These are phyloP conservation scores for Talaromyces sp. DNA, from an alignment of 2,329 filamentous ascomycete species.

Conservation along the genomic window DNA sequence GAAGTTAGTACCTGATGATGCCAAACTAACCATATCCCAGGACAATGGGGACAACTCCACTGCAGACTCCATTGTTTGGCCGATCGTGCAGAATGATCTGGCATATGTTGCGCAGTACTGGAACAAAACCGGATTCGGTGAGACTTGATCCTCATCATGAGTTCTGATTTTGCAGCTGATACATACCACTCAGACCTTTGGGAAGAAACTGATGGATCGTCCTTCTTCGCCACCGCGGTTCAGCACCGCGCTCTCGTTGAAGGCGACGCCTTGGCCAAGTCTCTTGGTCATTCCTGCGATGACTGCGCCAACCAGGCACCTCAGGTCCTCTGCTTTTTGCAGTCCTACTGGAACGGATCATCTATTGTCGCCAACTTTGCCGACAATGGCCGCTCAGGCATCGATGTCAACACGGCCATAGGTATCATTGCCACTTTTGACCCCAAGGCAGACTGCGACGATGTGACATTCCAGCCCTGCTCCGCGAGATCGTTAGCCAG, in stretches of 20 bases:
- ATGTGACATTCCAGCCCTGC: conserved; percentile 70
- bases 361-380: conserved; percentile 66
- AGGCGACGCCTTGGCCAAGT: conserved; percentile 58
- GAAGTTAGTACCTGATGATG: no score
- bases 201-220: conserved; percentile 70
- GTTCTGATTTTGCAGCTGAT: neutral
- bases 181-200: conserved; percentile 51
- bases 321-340: conserved; percentile 65
- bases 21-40: conserved; percentile 6
- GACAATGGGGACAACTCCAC: conserved; percentile 50
- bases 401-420: conserved; percentile 67
- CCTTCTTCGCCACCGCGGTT: conserved; percentile 68
- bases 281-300: conserved; percentile 56
- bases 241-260: conserved; percentile 57
- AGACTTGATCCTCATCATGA: neutral
- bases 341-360: conserved; percentile 65
- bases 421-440: conserved; percentile 65
- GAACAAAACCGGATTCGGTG: conserved; percentile 54
- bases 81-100: conserved; percentile 68
- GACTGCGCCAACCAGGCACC: conserved; percentile 61
- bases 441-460: conserved; percentile 58
- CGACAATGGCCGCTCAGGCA: conserved; percentile 54
- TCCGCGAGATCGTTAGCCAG: conserved; percentile 62
- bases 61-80: conserved; percentile 58
- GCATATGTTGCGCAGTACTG: conserved; percentile 69